Evolutionary conservation across 2,329 filamentous ascomycete species (phyloP), one percentile per base, ranked within the genome.

Genomic region (Penicillium sclerotigenum): DNA sequence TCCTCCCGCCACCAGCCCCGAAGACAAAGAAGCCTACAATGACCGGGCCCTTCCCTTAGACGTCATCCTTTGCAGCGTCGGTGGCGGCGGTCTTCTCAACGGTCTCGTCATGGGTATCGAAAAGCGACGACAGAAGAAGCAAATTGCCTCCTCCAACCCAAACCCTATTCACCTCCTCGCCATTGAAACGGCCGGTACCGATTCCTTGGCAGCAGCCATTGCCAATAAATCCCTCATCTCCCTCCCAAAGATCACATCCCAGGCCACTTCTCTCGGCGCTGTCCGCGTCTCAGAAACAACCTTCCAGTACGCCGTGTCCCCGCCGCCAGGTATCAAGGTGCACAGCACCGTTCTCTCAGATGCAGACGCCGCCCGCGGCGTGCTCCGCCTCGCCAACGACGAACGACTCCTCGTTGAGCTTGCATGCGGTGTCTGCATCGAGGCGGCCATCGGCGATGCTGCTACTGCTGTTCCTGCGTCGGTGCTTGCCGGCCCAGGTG

Each of bases 361-460:
- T 65, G 86, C 85, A 4, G 89, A 94, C 67, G 92, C 93, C 0
- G 90, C 89, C 20, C 83, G 87, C 74, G 91, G 87, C 3, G 89
- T 87, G 52, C 85, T 88, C 66, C 80, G 84, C 24, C 86, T 97
- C 59, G 87, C 90, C 10, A 89, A 97, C 62, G 91, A 96, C 58
- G 89, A 92, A 65, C 79, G 88, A 26, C 76, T 93, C 54, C 78
- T 96, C 55, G 90, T 96, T 3, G 93, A 97, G 77, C 79, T 88
- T 34, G 86, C 91, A 0, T 97, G 93, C 71, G 91, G 92, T 0
- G 91, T 93, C 6, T 88, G 87, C 50, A 75, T 96, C 13, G 90
- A 77, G 56, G 74, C 73, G 31, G 74, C 70, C 11, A 62, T 77
- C 45, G 74, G 74, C 46, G 70, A 71, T 57, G 67, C 67, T 14